Base-by-base conservation (phyloP, 148 eudicot species). In the Dianthus caryophyllus region DNA sequence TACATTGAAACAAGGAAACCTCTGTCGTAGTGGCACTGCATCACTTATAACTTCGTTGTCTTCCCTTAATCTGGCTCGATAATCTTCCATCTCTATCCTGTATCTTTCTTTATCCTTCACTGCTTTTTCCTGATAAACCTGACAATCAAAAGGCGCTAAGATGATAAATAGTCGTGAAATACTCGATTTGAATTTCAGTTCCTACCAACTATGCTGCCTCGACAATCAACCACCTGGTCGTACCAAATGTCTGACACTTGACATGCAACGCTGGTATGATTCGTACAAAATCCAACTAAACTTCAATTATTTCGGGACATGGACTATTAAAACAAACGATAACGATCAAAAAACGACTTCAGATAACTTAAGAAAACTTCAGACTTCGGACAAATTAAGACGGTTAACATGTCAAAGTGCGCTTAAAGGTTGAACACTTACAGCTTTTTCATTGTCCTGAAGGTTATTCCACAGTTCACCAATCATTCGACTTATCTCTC, bases 81-180 rank as follows among this genome's bases (percentile, higher is more conserved):
- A 94, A 22, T 50, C 75, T 65, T 80, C 95, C 98, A 94, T 90
- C 72, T 93, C 98, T 29, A 16, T 59, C 76, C 63, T 80, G 80
- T 94, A 94, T 74, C 98, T 77, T 72, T 94, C 98, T 77, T 94
- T 94, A 70, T 94, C 98, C 70, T 70, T 79, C 9, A 75, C 41
- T 41, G 98, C 97, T 56, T 82, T 87, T 50, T 90, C 95, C 73
- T 88, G 92, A 78, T 94, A 94, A 12, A 85, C 80, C 98, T 93
- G 78, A 64, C 22, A 71, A 10, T 12, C 18, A 57, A 48, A 11
- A 25, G 43, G 62, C 17, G 8, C 44, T 5, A 22, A 41, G 52
- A 61, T 16, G 47, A 61, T 60, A 9, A 60, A 21, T 7, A 5
- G 26, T 53, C 46, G 20, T n/a, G 15, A 31, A 49, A 41, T 9